These are phyloP conservation scores for Paraglomus brasilianum DNA, from an alignment of 192 early-diverging fungal species.

Conservation along the genomic window DNA sequence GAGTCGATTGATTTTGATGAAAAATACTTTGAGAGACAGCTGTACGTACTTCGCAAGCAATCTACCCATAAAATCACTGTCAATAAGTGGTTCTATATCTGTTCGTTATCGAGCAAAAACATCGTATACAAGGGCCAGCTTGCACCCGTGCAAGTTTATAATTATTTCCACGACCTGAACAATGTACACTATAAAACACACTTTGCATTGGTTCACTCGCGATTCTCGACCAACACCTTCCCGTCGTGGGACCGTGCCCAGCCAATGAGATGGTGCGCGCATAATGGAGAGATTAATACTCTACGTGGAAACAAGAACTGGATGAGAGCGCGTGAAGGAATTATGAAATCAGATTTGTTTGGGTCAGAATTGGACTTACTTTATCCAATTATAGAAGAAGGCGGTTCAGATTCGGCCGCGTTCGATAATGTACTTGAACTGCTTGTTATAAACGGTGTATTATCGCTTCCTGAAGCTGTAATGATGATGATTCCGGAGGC, in stretches of 20 bases:
- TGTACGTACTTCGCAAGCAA: constrained; percentile 90
- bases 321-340: constrained; percentile 98
- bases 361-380: constrained; percentile 72
- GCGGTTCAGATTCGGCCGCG: constrained; percentile 94
- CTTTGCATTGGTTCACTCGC: constrained; percentile 96
- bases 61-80: constrained; percentile 81
- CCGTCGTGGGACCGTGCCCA: constrained; percentile 99
- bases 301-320: constrained; percentile 99
- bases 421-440: constrained; percentile 97
- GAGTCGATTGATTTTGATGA: constrained; percentile 45
- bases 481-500: constrained; percentile 99
- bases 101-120: constrained; percentile 89
- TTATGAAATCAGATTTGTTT: constrained; percentile 84
- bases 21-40: constrained; percentile 74
- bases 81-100: constrained; percentile 95
- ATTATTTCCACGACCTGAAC: constrained; percentile 88
- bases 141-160: constrained; percentile 90
- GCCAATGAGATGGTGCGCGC: constrained; percentile 96
- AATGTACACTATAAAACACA: constrained; percentile 82
- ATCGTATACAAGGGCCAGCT: constrained; percentile 98
- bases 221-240: constrained; percentile 99
- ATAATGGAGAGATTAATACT: constrained; percentile 99
- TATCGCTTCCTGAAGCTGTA: constrained; percentile 92
- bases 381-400: constrained; percentile 94
- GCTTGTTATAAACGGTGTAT: constrained; percentile 84